Evolutionary conservation across 2,329 filamentous ascomycete genomes (phyloP).

Genomic region (Plenodomus biglobosus): DNA sequence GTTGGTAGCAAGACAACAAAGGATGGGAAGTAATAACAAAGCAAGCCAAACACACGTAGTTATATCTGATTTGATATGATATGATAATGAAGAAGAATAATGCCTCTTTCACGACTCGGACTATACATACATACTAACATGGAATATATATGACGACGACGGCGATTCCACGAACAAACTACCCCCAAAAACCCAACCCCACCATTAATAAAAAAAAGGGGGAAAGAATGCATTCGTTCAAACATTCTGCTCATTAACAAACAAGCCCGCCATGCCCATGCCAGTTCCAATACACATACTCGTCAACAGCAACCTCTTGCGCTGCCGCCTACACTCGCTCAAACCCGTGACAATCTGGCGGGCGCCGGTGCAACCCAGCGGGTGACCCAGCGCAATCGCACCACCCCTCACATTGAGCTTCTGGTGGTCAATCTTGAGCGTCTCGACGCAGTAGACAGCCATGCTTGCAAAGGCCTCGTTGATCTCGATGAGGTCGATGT

Average conservation of each 20-base stretch:
- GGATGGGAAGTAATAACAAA: too few species aligned
- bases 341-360: constrained; percentile 87
- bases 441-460: constrained; percentile 84
- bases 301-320: constrained; percentile 88
- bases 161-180: too few species aligned
- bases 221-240: too few species aligned
- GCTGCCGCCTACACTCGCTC: constrained; percentile 77
- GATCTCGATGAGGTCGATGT: constrained; percentile 87
- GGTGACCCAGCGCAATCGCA: constrained; percentile 81
- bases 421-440: constrained; percentile 66
- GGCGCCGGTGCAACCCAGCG: constrained; percentile 75
- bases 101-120: too few species aligned
- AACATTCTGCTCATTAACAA: constrained; percentile 63
- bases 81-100: too few species aligned
- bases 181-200: too few species aligned
- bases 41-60: too few species aligned
- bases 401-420: constrained; percentile 84
- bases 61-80: too few species aligned
- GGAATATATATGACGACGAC: too few species aligned
- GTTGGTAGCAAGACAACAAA: too few species aligned
- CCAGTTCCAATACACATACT: constrained; percentile 82
- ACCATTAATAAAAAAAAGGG: too few species aligned
- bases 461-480: constrained; percentile 99
- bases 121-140: too few species aligned
- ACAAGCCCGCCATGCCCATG: constrained; percentile 67